These are phyloP conservation scores for Fraxinus platypoda DNA, from an alignment of 305 asterid species.

Conservation along the genomic window DNA sequence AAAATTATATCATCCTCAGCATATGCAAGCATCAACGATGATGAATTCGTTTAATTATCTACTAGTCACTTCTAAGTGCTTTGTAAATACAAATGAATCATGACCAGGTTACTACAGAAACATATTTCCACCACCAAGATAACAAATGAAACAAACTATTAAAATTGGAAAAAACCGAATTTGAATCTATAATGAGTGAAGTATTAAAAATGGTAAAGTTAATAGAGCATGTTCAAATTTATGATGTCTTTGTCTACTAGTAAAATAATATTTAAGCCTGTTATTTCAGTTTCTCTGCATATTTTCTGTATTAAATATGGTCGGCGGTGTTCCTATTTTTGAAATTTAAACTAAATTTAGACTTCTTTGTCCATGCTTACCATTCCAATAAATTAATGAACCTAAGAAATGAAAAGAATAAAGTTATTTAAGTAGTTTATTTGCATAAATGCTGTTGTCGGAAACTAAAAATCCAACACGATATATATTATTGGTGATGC, in stretches of 20 bases:
- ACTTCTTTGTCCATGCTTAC: slow-evolving; percentile 7
- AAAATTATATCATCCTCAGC: not conserved
- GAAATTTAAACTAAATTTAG: not conserved
- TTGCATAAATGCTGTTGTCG: not conserved
- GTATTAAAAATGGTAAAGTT: not conserved
- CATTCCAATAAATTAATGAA: slow-evolving; percentile 3
- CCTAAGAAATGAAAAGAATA: not conserved
- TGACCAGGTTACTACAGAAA: not conserved
- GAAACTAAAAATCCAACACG: not conserved
- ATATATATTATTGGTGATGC: not conserved
- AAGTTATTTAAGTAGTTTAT: not conserved
- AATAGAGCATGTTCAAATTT: not conserved
- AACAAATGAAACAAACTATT: not conserved
- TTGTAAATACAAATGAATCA: not conserved
- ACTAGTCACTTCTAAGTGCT: not conserved
- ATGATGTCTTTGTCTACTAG: not conserved
- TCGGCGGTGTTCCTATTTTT: not conserved
- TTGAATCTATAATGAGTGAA: not conserved
- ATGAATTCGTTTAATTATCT: not conserved
- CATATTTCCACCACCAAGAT: not conserved
- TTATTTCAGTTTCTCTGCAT: not conserved
- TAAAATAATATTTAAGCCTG: not conserved
- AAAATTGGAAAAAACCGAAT: not conserved
- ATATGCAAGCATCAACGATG: not conserved
- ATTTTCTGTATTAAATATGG: not conserved